A percentile compares a stretch with the other conserved stretches of the same genome.
phyloP scores from a whole-genome alignment of 192 early-diverging fungal species.

The Coemansia sp. region DNA sequence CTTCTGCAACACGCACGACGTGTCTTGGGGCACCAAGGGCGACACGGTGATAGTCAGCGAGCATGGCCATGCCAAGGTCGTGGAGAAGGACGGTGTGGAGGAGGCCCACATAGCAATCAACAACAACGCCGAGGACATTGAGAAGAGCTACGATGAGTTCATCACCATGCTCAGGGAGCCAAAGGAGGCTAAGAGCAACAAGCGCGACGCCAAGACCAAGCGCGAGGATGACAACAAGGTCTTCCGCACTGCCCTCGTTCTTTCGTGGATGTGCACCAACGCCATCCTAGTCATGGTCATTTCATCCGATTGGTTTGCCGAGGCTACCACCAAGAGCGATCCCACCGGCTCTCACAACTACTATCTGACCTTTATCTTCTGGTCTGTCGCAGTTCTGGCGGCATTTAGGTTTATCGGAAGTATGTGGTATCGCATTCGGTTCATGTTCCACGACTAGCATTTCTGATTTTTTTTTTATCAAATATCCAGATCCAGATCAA shows the following conservation, averaged over 20 bases:
- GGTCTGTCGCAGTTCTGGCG: constrained; percentile 75
- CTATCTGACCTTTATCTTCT: constrained; percentile 86
- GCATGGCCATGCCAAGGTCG: constrained; percentile 77
- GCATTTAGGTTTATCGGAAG: constrained; percentile 77
- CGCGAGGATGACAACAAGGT: constrained; percentile 88
- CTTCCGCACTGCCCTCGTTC: constrained; percentile 82
- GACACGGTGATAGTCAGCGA: constrained; percentile 70
- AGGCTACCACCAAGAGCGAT: constrained; percentile 33
- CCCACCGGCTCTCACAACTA: constrained; percentile 65
- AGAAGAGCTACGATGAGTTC: constrained; percentile 82
- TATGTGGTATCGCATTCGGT: constrained; percentile 68
- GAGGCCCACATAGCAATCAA: constrained; percentile 78
- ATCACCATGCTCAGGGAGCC: constrained; percentile 61
- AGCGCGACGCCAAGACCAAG: constrained; percentile 76
- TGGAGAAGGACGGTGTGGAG: constrained; percentile 69
- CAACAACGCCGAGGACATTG: constrained; percentile 74
- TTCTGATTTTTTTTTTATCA: not conserved
- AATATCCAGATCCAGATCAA: constrained; percentile 3
- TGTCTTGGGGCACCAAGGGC: constrained; percentile 97
- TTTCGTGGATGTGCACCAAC: constrained; percentile 89
- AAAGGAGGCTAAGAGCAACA: constrained; percentile 38
- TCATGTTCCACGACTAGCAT: constrained; percentile 42
- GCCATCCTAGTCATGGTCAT: constrained; percentile 71
- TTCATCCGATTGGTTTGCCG: constrained; percentile 60
- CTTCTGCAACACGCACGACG: constrained; percentile 94